phyloP scores from a whole-genome alignment of 305 asterid genomes.

The Fraxinus velutina region DNA sequence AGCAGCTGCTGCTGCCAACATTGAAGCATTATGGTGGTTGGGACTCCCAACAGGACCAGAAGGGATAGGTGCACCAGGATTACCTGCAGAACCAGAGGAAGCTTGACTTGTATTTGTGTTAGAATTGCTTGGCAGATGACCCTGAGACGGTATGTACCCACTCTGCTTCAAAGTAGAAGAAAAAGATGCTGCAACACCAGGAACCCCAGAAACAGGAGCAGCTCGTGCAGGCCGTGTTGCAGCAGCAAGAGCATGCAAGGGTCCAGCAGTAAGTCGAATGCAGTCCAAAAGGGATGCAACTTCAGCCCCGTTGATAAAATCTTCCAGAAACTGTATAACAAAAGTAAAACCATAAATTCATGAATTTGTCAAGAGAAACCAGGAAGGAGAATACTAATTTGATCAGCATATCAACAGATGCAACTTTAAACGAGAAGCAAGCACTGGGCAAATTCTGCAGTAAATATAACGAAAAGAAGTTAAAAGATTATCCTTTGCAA shows the following conservation, averaged over 20 bases:
- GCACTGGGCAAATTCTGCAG: not conserved
- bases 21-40: slow-evolving; percentile 52
- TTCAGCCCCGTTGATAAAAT: slow-evolving; percentile 95
- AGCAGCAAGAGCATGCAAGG: slow-evolving; percentile 98
- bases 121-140: slow-evolving; percentile 48
- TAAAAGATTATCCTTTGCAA: not conserved
- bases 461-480: not conserved
- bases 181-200: slow-evolving; percentile 54
- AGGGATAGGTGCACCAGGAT: slow-evolving; percentile 46
- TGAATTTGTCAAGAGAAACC: slow-evolving; percentile 18
- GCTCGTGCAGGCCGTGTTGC: slow-evolving; percentile 99
- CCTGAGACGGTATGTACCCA: slow-evolving; percentile 54
- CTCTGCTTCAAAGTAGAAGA: slow-evolving; percentile 67
- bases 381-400: slow-evolving; percentile 8
- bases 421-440: not conserved
- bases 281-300: slow-evolving; percentile 96
- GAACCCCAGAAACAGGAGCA: slow-evolving; percentile 87
- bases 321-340: slow-evolving; percentile 81
- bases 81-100: slow-evolving; percentile 56
- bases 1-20: slow-evolving; percentile 79
- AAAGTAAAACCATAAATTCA: slow-evolving; percentile 6
- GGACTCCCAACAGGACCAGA: slow-evolving; percentile 56
- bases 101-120: slow-evolving; percentile 52
- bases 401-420: not conserved
- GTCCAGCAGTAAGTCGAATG: slow-evolving; percentile 96